phyloP scores from a whole-genome alignment of 2,329 filamentous ascomycete species.

The Biscogniauxia mediterranea region DNA sequence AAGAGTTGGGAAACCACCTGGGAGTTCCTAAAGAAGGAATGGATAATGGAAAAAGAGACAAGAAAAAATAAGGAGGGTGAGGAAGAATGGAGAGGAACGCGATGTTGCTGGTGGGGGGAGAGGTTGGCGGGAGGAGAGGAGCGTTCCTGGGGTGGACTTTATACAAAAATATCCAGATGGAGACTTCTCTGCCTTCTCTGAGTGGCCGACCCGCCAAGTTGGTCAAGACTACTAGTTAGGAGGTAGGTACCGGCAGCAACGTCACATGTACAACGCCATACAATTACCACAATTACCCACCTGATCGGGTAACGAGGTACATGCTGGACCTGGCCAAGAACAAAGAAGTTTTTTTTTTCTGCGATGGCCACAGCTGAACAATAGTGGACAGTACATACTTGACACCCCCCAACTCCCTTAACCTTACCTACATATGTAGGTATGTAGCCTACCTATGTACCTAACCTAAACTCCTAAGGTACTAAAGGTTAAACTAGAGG shows the following conservation, averaged over 20 bases:
- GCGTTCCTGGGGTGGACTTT: background rate
- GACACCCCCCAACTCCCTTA: too few species aligned
- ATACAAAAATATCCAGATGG: background rate
- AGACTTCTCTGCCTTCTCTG: too few species aligned
- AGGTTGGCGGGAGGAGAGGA: background rate
- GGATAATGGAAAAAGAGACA: conserved; percentile 7
- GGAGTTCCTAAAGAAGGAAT: conserved; percentile 21
- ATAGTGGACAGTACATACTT: too few species aligned
- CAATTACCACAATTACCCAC: background rate
- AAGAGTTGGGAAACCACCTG: conserved; percentile 21
- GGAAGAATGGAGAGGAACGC: background rate
- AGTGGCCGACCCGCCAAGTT: too few species aligned
- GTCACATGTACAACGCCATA: background rate
- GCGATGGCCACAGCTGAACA: too few species aligned
- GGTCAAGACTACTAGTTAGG: too few species aligned
- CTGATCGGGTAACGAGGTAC: background rate
- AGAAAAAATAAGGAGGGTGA: conserved; percentile 16
- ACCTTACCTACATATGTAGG: too few species aligned
- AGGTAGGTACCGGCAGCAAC: background rate
- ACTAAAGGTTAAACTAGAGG: background rate
- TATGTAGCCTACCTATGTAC: too few species aligned
- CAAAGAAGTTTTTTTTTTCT: background rate
- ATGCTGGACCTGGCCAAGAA: background rate
- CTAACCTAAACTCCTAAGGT: too few species aligned
- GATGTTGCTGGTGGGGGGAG: background rate